Percentiles rank a stretch among this genome's conserved stretches.
Conservation (phyloP, 169 alveolate genomes). For the Theileria sp. region DNA sequence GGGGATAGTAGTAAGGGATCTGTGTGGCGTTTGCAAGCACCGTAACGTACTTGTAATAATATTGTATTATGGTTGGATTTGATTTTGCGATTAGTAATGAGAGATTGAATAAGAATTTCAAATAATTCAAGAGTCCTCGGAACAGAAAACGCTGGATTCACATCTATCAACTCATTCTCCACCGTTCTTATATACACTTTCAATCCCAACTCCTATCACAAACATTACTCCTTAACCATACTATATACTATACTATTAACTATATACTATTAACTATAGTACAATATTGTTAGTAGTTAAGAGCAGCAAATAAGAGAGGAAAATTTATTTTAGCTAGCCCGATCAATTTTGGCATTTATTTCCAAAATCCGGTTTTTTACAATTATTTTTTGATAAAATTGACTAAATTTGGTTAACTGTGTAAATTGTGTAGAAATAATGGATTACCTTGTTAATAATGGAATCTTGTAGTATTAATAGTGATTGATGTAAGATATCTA, state of each 20-base stretch:
- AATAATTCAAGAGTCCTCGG: conserved; percentile 83
- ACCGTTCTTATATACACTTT: conserved; percentile 80
- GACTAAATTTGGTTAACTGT: background rate
- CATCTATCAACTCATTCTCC: conserved; percentile 80
- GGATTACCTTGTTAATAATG: conserved; percentile 70
- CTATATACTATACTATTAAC: too few relatives aligned
- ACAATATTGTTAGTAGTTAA: too few relatives aligned
- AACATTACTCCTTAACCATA: background rate
- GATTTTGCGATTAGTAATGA: conserved; percentile 78
- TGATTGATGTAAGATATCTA: conserved; percentile 87
- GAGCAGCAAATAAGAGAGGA: too few relatives aligned
- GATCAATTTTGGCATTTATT: too few relatives aligned
- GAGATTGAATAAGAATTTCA: conserved; percentile 76
- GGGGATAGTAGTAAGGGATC: too few relatives aligned
- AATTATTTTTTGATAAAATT: too few relatives aligned
- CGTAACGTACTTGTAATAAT: conserved; percentile 52
- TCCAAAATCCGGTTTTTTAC: too few relatives aligned
- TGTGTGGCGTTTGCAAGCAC: too few relatives aligned
- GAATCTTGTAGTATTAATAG: conserved; percentile 81
- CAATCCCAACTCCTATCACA: conserved; percentile 70
- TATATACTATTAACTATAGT: too few relatives aligned
- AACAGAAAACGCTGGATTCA: conserved; percentile 83
- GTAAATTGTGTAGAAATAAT: background rate
- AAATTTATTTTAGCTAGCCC: too few relatives aligned
- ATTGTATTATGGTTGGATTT: conserved; percentile 76